Evolutionary conservation across 23 red algal species (phyloP), one percentile per base, ranked within the genome.

Genomic region (Pyropia haitanensis): DNA sequence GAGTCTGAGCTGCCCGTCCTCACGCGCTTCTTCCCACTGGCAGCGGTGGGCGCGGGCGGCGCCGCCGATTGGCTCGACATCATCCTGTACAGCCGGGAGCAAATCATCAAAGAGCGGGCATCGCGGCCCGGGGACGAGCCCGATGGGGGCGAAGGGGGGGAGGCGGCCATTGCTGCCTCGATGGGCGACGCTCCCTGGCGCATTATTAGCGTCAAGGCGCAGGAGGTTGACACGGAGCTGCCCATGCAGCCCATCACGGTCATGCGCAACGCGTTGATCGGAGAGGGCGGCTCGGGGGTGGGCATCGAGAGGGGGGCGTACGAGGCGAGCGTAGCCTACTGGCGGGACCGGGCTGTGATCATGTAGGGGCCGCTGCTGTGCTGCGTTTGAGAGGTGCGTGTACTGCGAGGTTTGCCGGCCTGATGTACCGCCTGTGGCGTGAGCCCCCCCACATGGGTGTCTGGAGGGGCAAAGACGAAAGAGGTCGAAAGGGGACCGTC

Each of bases 181-280:
- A 19, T 79, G 67, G 70, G 70, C 10, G 63, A 58, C 27, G 84
- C 79, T 0, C 85, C 85, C 12, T 96, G 92, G 92, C 71, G 87
- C 22, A 56, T 96, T 31, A 87, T 96, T 34, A 81, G 76, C 49
- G 63, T 96, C 19, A 96, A 96, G 55, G 92, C 78, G 13, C 92
- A 96, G 59, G 79, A 82, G 2, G 92, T 84, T 16, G 65, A 73
- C 12, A 67, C 68, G 22, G 92, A 96, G 54, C 75, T 88, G 51
- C 92, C 92, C 27, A 96, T 96, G 92, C 73, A 87, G 51, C 92
- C 92, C 13, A 96, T 96, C 0, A 96, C 92, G 12, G 76, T 96
- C 56, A 96, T 96, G 92, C 61, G 92, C 22, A 96, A 96, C 65
- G 84, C 77, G 29, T 68, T 89, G 6, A 80, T 96, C 26, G 75